Evolutionary conservation across 2,329 filamentous ascomycete genomes (phyloP), one percentile per base, ranked within the genome.

Genomic region (Claviceps paspali): DNA sequence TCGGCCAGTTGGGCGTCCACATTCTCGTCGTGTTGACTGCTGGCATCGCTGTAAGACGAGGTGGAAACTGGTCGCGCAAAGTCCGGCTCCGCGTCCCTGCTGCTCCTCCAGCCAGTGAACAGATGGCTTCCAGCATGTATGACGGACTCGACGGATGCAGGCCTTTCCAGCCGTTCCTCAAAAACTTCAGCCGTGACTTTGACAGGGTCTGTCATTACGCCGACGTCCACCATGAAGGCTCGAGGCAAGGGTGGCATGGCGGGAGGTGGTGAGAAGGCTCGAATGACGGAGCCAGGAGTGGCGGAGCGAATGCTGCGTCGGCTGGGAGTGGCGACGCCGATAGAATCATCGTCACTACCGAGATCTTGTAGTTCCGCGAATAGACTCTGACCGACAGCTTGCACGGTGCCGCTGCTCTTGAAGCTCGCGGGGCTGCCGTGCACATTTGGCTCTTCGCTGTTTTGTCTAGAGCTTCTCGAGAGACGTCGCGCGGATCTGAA

Each of bases 341-440:
- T 78, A 43, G 80, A 79, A 41, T 84, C 82, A 43, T 84, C 82
- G 47, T 81, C 79, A 45, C 76, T 75, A 43, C 75, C 79, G 30
- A 95, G 64, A 46, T 85, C 83, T 37, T 82, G 84, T 29, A 98
- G 70, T 57, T 98, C 91, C 29, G 86, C 86, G 54, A 91, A 93
- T 35, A 98, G 65, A 51, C 82, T 96, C 62, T 94, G 83, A 12
- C 74, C 59, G 12, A 73, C 59, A 30, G 58, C 56, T 39, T 69
- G 61, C 8, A 72, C 64, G 3, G 69, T 73, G 43, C 63, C 68
- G 46, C 64, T 68, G 42, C 62, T 66, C 14, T 57, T 61, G 43
- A 69, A 65, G 50, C 72, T 75, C 34, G 67, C 66, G 14, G 73
- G 76, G 42, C 76, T 81, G 51, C 71, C 69, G 30, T 67, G 67